Evolutionary conservation across 345 rosid species (phyloP).

Genomic region (Arabidopsis arenosa): DNA sequence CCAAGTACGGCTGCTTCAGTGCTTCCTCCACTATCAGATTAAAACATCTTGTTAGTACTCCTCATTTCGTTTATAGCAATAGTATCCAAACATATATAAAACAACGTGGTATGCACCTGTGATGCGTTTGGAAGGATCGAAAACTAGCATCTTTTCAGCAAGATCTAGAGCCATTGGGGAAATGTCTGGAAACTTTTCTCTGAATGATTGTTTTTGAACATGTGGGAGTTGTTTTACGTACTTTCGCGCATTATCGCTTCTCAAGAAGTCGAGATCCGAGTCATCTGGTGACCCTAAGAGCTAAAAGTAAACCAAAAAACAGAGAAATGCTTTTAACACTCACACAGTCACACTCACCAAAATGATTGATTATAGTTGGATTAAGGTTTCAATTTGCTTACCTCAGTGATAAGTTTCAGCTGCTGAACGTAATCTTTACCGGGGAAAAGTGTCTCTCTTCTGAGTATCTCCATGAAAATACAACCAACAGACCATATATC

Average conservation of each 20-base stretch:
- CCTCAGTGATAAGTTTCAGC: slow-evolving; percentile 80
- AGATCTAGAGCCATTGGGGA: slow-evolving; percentile 80
- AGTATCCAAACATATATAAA: neutral
- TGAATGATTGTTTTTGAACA: slow-evolving; percentile 71
- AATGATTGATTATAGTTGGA: neutral
- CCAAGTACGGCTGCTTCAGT: slow-evolving; percentile 70
- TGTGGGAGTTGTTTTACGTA: slow-evolving; percentile 81
- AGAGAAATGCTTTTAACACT: slow-evolving; percentile 11
- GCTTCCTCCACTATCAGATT: slow-evolving; percentile 67
- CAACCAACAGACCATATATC: slow-evolving; percentile 98
- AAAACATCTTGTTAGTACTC: slow-evolving; percentile 10
- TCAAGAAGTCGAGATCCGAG: slow-evolving; percentile 80
- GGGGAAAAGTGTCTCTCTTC: slow-evolving; percentile 77
- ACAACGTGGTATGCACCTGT: slow-evolving; percentile 51
- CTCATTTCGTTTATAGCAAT: neutral
- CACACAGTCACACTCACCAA: neutral
- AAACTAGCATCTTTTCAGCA: slow-evolving; percentile 82
- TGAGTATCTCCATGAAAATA: slow-evolving; percentile 79
- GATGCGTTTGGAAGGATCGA: slow-evolving; percentile 86
- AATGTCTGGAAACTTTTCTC: slow-evolving; percentile 62
- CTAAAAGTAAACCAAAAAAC: slow-evolving; percentile 41
- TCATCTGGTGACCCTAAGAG: slow-evolving; percentile 87
- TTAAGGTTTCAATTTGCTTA: slow-evolving; percentile 36
- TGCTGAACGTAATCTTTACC: slow-evolving; percentile 95
- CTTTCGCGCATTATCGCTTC: slow-evolving; percentile 81